phyloP scores from a whole-genome alignment of 2,329 filamentous ascomycete genomes.

The Hypoxylon sp. region DNA sequence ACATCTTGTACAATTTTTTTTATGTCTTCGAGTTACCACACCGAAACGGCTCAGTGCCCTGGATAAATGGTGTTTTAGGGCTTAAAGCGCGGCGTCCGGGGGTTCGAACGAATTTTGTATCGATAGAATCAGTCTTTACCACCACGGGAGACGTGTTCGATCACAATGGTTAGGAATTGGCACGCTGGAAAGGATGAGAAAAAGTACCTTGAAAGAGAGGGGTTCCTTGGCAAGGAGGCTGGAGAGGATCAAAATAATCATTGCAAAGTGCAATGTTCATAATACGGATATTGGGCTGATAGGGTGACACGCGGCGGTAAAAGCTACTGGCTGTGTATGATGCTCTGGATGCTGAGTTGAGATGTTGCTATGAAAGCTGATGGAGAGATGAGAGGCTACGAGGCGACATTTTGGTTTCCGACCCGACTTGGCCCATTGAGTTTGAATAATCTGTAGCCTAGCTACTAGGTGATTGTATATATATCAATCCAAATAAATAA shows the following conservation, averaged over 20 bases:
- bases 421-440: constrained; percentile 9
- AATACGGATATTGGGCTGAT: constrained; percentile 28
- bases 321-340: constrained; percentile 16
- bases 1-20: constrained; percentile 26
- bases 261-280: constrained; percentile 25
- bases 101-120: constrained; percentile 38
- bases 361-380: constrained; percentile 20
- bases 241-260: constrained; percentile 3
- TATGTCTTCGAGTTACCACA: constrained; percentile 27
- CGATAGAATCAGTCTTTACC: constrained; percentile 34
- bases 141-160: constrained; percentile 24
- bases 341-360: constrained; percentile 14
- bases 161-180: constrained; percentile 18
- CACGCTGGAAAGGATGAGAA: constrained; percentile 16
- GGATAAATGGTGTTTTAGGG: constrained; percentile 27
- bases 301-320: constrained; percentile 6
- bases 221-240: constrained; percentile 1
- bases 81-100: constrained; percentile 46
- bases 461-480: constrained; percentile 8
- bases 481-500: constrained; percentile 21
- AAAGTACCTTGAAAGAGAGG: constrained; percentile 14
- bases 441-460: constrained; percentile 10
- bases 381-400: constrained; percentile 32
- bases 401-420: constrained; percentile 19
- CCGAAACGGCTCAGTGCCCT: constrained; percentile 16